phyloP scores from a whole-genome alignment of 2,329 filamentous ascomycete species.

The Botryotinia globosa region DNA sequence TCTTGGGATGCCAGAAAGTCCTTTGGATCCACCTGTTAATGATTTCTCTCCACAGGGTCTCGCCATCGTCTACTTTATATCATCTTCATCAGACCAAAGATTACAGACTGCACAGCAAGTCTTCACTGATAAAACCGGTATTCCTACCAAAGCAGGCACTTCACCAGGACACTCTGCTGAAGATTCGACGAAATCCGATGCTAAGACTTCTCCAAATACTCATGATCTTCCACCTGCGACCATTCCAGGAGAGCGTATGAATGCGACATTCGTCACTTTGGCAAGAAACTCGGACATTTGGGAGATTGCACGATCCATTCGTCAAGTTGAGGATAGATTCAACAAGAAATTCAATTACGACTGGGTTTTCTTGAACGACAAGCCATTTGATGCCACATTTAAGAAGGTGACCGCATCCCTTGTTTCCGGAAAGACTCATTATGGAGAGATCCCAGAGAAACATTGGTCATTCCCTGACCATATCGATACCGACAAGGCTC shows the following conservation, averaged over 20 bases:
- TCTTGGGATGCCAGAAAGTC: neutral
- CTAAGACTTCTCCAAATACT: conserved; percentile 34
- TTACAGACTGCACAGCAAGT: conserved; percentile 37
- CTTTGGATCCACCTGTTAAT: neutral
- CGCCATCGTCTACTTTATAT: conserved; percentile 78
- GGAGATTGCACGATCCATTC: conserved; percentile 95
- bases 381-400: conserved; percentile 89
- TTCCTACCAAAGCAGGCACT: conserved; percentile 33
- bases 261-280: conserved; percentile 95
- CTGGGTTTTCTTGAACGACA: conserved; percentile 98
- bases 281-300: conserved; percentile 91
- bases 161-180: conserved; percentile 27
- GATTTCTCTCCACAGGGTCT: conserved; percentile 48
- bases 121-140: conserved; percentile 28
- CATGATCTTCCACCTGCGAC: conserved; percentile 43
- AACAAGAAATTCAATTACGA: conserved; percentile 96
- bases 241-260: conserved; percentile 73
- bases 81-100: conserved; percentile 53
- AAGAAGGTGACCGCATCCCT: conserved; percentile 86
- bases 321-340: conserved; percentile 96
- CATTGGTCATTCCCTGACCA: conserved; percentile 97
- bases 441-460: conserved; percentile 83
- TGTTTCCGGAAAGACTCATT: conserved; percentile 89
- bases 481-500: conserved; percentile 93
- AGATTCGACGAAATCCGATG: conserved; percentile 21